Base-by-base conservation (phyloP, 371 early-diverging fungal species). In the Mucor circinelloides region DNA sequence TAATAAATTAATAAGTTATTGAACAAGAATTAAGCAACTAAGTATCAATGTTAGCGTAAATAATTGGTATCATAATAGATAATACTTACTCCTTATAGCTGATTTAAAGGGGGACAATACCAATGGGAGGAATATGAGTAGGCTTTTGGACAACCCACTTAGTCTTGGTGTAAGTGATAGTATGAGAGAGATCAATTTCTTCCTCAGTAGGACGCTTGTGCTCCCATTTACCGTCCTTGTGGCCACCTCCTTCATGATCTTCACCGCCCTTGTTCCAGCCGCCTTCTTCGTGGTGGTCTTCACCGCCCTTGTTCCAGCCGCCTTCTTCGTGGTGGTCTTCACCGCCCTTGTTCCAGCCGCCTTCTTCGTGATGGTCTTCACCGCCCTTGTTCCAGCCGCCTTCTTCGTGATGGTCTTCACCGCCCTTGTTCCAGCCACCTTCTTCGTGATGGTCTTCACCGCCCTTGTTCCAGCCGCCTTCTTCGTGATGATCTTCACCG, bases 141-240 rank as follows among this genome's bases (percentile, higher is more conserved):
- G 58, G 36, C 6, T 28, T 30, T 48, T 48, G 38, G 42, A 44
- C 46, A 19, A 71, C 58, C 74, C 73, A 81, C 12, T 69, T 23
- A 25, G 78, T 78, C 36, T 65, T 74, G 58, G 76, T 78, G 32
- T 71, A 4, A 19, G 78, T 78, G 54, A 81, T 58, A 9, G 81
- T 81, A 27, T 77, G 78, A 38, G 52, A 54, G 34, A 56, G 44
- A 48, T 76, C 80, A 28, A 69, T 21, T 17, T 59, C 65, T 19
- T 48, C 48, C 23, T 25, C 12, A 12, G 58, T 17, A 50, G 52
- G 30, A 25, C 25, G 48, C 56, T 30, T 7, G 28, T 19, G 27
- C 19, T 19, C 13, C 64, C 64, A 64, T 30, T 59, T 27, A n/a
- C 42, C 31, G 1, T 38, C 48, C 0, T 58, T 40, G 13, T 19